Evolutionary conservation across 768 basidiomycete genomes (phyloP).

Genomic region (Saitozyma podzolica): DNA sequence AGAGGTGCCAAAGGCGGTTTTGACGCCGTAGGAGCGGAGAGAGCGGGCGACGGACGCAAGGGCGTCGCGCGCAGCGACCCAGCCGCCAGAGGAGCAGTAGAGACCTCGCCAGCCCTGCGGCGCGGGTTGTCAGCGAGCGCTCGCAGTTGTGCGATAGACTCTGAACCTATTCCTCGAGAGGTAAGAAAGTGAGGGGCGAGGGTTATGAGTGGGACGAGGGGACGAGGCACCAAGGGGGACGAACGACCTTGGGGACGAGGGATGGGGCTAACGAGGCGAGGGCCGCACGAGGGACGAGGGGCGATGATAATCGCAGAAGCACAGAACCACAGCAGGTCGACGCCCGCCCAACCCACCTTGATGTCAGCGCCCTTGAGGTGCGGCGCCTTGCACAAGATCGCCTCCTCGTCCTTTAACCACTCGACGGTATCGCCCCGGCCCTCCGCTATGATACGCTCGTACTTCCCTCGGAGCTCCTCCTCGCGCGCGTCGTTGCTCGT

Average conservation of each 20-base stretch:
- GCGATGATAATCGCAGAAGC: too few species aligned
- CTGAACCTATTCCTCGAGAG: background rate
- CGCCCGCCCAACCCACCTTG: conserved; percentile 11
- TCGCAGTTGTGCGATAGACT: background rate
- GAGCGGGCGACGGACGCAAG: conserved; percentile 39
- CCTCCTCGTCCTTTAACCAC: conserved; percentile 36
- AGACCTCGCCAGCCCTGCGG: conserved; percentile 45
- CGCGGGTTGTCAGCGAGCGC: background rate
- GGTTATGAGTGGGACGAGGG: too few species aligned
- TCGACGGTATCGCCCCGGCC: conserved; percentile 22
- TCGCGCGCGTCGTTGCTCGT: conserved; percentile 18
- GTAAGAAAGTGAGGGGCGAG: too few species aligned
- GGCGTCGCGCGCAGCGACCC: conserved; percentile 48
- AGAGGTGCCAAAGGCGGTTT: conserved; percentile 30
- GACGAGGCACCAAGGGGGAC: too few species aligned
- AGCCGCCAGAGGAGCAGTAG: conserved; percentile 38
- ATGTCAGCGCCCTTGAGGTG: conserved; percentile 26
- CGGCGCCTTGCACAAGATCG: conserved; percentile 27
- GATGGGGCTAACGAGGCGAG: too few species aligned
- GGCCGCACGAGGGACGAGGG: too few species aligned
- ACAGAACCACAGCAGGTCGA: background rate
- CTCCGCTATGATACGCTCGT: conserved; percentile 16
- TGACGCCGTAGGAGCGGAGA: conserved; percentile 35
- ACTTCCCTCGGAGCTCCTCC: conserved; percentile 16
- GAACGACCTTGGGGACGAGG: too few species aligned